Evolutionary conservation across 2,329 filamentous ascomycete species (phyloP).

Genomic region (Coniochaeta ligniaria): DNA sequence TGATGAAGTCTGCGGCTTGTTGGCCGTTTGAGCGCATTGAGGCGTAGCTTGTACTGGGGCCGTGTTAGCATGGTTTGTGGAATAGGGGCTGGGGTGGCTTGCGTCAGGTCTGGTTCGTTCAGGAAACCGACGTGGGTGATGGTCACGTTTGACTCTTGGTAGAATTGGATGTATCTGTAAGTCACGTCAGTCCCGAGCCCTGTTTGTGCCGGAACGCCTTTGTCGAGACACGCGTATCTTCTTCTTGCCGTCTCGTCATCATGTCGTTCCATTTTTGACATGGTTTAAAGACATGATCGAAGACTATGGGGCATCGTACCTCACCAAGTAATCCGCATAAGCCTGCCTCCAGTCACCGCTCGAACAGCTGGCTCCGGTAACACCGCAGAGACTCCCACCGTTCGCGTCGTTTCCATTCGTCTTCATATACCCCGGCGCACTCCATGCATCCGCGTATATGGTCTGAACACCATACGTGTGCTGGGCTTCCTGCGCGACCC

Average conservation of each 20-base stretch:
- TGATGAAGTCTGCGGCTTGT: constrained; percentile 25
- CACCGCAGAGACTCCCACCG: constrained; percentile 28
- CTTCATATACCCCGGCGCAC: constrained; percentile 34
- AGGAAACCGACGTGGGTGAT: constrained; percentile 22
- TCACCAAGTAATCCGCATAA: constrained; percentile 33
- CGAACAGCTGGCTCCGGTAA: constrained; percentile 19
- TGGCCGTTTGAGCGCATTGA: constrained; percentile 26
- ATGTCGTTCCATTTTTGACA: no score
- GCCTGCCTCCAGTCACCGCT: constrained; percentile 31
- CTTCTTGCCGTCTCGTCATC: no score
- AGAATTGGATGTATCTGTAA: constrained; percentile 11
- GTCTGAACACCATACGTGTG: constrained; percentile 22
- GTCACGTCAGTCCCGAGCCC: neutral
- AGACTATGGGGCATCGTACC: constrained; percentile 19
- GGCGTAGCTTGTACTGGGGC: constrained; percentile 10
- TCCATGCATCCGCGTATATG: constrained; percentile 32
- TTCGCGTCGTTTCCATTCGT: constrained; percentile 26
- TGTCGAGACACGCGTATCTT: neutral
- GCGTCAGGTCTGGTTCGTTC: constrained; percentile 22
- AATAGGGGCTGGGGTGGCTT: neutral
- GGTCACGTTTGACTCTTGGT: constrained; percentile 11
- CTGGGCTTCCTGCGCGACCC: constrained; percentile 34
- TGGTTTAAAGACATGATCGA: no score
- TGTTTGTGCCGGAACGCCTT: neutral
- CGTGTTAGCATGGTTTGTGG: neutral